A percentile compares a stretch with the other conserved stretches of the same genome.
Evolutionary conservation across 1,284 basidiomycete genomes (phyloP).

Genomic region (Golubevia pallescens): DNA sequence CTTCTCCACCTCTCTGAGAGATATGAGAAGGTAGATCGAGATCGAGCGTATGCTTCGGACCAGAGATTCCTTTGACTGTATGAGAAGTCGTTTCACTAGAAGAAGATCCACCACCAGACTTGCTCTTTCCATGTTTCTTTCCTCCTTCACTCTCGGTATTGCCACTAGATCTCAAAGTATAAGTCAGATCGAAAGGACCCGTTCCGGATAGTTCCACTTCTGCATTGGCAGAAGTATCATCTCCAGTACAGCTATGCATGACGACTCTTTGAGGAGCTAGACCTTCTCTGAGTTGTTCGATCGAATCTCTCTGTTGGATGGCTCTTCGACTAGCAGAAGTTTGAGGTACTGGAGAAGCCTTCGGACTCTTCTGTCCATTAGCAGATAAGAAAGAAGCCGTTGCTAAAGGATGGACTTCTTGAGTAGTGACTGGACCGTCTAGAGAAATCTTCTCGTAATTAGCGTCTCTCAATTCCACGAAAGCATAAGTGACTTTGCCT

Average conservation of each 20-base stretch:
- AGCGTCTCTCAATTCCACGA: conserved; percentile 79
- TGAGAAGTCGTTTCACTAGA: conserved; percentile 27
- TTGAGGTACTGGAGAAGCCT: background rate
- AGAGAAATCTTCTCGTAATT: conserved; percentile 76
- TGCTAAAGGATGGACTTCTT: conserved; percentile 56
- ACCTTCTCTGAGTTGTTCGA: conserved; percentile 21
- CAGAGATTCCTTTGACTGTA: conserved; percentile 44
- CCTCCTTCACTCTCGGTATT: no score
- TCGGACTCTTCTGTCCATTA: background rate
- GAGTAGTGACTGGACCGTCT: conserved; percentile 51
- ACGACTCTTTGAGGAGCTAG: conserved; percentile 13
- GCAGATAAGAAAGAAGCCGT: conserved; percentile 32
- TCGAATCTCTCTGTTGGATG: conserved; percentile 5
- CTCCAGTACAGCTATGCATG: conserved; percentile 55
- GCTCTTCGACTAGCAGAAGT: background rate
- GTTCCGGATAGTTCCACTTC: conserved; percentile 47
- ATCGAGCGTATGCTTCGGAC: conserved; percentile 48
- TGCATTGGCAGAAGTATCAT: conserved; percentile 26
- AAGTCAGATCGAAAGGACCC: conserved; percentile 56
- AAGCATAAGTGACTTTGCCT: conserved; percentile 86
- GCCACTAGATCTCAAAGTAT: conserved; percentile 32
- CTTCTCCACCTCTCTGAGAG: conserved; percentile 75
- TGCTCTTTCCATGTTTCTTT: no score
- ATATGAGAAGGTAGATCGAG: conserved; percentile 66
- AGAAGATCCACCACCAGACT: conserved; percentile 67